Conservation (phyloP, 768 basidiomycete species). For the Chiua virens region DNA sequence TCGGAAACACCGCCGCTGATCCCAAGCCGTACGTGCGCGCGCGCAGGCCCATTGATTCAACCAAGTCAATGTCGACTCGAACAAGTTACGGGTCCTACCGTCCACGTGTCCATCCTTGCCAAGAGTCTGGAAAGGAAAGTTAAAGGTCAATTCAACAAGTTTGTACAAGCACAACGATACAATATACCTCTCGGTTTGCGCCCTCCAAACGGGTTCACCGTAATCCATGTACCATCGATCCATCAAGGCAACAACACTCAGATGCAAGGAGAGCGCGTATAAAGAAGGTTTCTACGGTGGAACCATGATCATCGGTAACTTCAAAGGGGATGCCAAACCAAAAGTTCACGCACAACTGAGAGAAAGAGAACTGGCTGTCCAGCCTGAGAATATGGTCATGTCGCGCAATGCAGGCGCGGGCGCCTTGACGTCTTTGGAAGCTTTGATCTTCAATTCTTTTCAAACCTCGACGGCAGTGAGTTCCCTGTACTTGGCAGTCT, state of each 20-base stretch:
- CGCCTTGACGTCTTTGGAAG: constrained; percentile 91
- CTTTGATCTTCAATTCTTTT: constrained; percentile 90
- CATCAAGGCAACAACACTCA: constrained; percentile 95
- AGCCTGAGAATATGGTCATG: too few relatives aligned
- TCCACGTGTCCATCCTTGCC: constrained; percentile 86
- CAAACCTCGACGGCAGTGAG: constrained; percentile 83
- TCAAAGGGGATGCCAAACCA: too few relatives aligned
- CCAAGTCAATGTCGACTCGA: constrained; percentile 92
- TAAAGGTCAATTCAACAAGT: neutral
- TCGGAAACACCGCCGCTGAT: constrained; percentile 73
- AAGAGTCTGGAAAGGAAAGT: constrained; percentile 54
- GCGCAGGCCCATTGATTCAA: constrained; percentile 99
- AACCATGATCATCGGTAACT: too few relatives aligned
- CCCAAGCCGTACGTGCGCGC: constrained; percentile 95
- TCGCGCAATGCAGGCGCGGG: too few relatives aligned
- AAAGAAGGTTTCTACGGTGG: too few relatives aligned
- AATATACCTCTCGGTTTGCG: constrained; percentile 75
- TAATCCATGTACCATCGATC: constrained; percentile 99
- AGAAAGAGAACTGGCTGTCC: too few relatives aligned
- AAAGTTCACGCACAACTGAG: too few relatives aligned
- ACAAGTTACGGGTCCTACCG: constrained; percentile 85
- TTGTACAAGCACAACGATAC: neutral
- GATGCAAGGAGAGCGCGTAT: too few relatives aligned
- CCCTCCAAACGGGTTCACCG: constrained; percentile 88
- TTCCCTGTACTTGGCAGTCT: constrained; percentile 90